These are phyloP conservation scores for Hanseniaspora singularis DNA, from an alignment of 805 yeast species.

Conservation along the genomic window DNA sequence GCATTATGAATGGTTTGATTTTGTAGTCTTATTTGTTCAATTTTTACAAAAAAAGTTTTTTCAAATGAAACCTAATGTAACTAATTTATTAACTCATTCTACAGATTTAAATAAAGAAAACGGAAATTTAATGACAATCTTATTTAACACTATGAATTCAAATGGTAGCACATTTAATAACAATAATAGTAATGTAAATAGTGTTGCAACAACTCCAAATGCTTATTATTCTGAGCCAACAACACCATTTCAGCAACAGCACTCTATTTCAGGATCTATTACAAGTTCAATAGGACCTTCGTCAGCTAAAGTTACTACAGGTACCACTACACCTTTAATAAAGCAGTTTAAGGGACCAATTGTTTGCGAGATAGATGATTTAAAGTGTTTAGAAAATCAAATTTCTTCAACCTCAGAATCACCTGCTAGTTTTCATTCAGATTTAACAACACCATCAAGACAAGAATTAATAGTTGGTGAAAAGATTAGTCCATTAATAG, in stretches of 20 bases:
- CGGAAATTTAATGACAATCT: neutral
- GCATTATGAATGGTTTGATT: constrained; percentile 76
- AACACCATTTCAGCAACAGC: neutral
- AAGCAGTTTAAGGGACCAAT: neutral
- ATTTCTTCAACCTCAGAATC: neutral
- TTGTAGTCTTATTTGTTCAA: constrained; percentile 65
- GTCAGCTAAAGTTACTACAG: neutral
- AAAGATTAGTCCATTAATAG: constrained; percentile 6
- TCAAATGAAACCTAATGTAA: constrained; percentile 2
- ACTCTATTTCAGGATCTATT: neutral
- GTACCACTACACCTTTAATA: neutral
- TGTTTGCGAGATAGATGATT: neutral
- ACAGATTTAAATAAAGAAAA: neutral
- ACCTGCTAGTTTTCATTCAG: neutral
- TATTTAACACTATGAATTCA: neutral
- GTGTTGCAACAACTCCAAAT: constrained; percentile 14
- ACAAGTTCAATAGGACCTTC: neutral
- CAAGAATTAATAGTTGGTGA: neutral
- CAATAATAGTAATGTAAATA: constrained; percentile 4
- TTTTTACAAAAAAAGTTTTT: constrained; percentile 29
- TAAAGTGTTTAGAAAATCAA: neutral
- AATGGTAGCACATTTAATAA: neutral
- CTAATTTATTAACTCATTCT: too few relatives aligned
- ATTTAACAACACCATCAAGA: neutral
- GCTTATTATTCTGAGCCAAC: constrained; percentile 5